These are phyloP conservation scores for Rehmannia glutinosa DNA, from an alignment of 257 asterid species.

Conservation along the genomic window DNA sequence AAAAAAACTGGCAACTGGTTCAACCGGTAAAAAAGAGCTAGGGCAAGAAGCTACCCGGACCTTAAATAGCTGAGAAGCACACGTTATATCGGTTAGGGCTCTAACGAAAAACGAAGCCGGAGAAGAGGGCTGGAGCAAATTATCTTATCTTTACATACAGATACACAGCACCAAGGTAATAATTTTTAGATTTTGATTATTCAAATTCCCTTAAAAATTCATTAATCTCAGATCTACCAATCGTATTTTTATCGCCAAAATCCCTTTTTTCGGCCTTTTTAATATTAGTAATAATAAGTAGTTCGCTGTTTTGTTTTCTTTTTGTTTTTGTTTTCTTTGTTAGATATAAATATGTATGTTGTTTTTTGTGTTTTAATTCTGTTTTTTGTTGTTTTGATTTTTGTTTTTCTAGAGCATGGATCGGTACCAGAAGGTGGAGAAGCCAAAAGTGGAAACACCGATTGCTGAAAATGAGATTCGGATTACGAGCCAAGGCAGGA, in stretches of 20 bases:
- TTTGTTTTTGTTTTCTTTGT: neutral
- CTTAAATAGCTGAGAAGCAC: constrained; percentile 22
- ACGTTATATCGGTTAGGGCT: constrained; percentile 31
- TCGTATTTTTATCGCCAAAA: neutral
- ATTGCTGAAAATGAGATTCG: constrained; percentile 54
- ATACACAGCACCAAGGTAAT: constrained; percentile 11
- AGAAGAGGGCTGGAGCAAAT: constrained; percentile 40
- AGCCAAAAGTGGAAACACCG: constrained; percentile 39
- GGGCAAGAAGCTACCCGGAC: constrained; percentile 31
- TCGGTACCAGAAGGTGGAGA: constrained; percentile 62
- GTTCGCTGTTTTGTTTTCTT: neutral
- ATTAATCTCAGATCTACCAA: constrained; percentile 9
- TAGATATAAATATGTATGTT: neutral
- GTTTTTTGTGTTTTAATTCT: neutral
- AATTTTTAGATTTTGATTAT: neutral
- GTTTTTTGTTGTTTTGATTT: neutral
- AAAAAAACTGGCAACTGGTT: constrained; percentile 15
- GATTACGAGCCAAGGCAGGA: constrained; percentile 55
- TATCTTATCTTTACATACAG: constrained; percentile 16
- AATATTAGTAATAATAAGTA: neutral
- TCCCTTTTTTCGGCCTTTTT: neutral
- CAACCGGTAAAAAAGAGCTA: constrained; percentile 23
- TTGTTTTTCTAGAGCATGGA: constrained; percentile 32
- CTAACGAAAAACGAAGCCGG: constrained; percentile 45
- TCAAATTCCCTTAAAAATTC: neutral